These are phyloP conservation scores for Aspergillus phoenicis DNA, from an alignment of 2,329 filamentous ascomycete genomes.

Conservation along the genomic window DNA sequence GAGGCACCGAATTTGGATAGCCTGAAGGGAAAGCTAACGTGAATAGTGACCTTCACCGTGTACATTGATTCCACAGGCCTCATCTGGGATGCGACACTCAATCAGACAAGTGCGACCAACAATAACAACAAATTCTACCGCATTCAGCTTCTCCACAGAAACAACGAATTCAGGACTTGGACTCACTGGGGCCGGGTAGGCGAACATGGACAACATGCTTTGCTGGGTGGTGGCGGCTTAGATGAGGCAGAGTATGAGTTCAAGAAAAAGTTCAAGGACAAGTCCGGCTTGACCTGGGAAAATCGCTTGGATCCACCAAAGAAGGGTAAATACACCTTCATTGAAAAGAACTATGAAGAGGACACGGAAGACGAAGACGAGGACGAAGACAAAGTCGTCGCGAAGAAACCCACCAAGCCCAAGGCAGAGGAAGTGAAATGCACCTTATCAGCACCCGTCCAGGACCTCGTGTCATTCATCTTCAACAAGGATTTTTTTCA, in stretches of 20 bases:
- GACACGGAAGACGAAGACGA: slow-evolving; percentile 59
- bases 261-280: slow-evolving; percentile 60
- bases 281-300: slow-evolving; percentile 56
- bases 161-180: slow-evolving; percentile 61
- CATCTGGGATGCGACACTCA: slow-evolving; percentile 78
- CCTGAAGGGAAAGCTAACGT: neutral
- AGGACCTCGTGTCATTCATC: slow-evolving; percentile 75
- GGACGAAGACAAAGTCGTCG: slow-evolving; percentile 18
- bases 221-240: slow-evolving; percentile 44
- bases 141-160: slow-evolving; percentile 61
- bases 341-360: slow-evolving; percentile 75
- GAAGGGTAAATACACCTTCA: slow-evolving; percentile 69
- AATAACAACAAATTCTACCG: slow-evolving; percentile 88
- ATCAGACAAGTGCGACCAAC: slow-evolving; percentile 69
- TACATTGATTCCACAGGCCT: slow-evolving; percentile 66
- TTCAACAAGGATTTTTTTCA: slow-evolving; percentile 77
- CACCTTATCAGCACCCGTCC: slow-evolving; percentile 61
- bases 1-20: neutral
- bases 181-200: slow-evolving; percentile 80
- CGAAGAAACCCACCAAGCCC: slow-evolving; percentile 40
- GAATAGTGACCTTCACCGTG: slow-evolving; percentile 46
- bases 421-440: slow-evolving; percentile 53
- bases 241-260: slow-evolving; percentile 48
- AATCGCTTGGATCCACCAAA: slow-evolving; percentile 54
- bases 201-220: slow-evolving; percentile 51